Evolutionary conservation across 2,329 filamentous ascomycete species (phyloP), one percentile per base, ranked within the genome.

Genomic region (Ceratocystis albifundus): DNA sequence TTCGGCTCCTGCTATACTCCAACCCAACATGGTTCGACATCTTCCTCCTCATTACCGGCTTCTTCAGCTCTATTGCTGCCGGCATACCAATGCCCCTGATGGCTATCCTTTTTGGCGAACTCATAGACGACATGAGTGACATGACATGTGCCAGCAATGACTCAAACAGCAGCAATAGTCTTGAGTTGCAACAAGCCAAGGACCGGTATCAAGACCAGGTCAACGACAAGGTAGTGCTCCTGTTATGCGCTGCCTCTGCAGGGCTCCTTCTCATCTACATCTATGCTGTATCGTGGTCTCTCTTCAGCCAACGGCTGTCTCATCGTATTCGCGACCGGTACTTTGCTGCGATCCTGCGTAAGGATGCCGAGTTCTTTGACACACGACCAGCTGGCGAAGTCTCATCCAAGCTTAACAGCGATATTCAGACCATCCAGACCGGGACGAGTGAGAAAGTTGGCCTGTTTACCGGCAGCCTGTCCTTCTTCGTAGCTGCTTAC

Each of bases 361-460:
- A 88, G 71, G 84, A 87, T 66, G 80, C 84, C 0, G 76, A 82
- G 15, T 88, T 83, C 72, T 87, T 88, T 71, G 85, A 88, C 70
- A 79, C 79, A 15, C 77, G 85, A 8, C 80, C 83, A 61, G 79
- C 84, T 0, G 85, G 85, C 17, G 83, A 88, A 72, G 81, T 88
- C 12, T 80, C 83, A 1, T 82, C 83, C 7, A 79, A 86, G 20
- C 79, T 89, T 55, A 85, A 85, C 71, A 79, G 79, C 65, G 86
- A 89, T 70, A 85, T 88, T 44, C 81, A 85, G 67, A 81, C 82
- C 0, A 83, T 89, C 64, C 86, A 87, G 71, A 80, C 81, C 0
- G 87, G 87, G 15, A 88, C 86, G 0, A 85, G 83, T 1, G 87
- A 89, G 73, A 89, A 89, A 72, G 85, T 88, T 17, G 86, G 86